Evolutionary conservation across 2,329 filamentous ascomycete species (phyloP).

Genomic region (Alternaria brassicicola): DNA sequence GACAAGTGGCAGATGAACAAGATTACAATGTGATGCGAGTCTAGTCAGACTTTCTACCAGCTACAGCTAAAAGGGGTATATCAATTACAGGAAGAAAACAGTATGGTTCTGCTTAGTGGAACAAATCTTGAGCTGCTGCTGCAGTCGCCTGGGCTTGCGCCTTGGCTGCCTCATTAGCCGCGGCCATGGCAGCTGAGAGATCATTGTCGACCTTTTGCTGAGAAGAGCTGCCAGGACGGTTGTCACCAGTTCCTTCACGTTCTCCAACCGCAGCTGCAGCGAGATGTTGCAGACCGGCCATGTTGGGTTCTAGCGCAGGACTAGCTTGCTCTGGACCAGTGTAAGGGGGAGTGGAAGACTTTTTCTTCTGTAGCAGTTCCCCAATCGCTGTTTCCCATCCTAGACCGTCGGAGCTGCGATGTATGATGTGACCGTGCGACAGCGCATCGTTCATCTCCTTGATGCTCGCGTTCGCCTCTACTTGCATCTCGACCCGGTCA

Average conservation of each 20-base stretch:
- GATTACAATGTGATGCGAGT: not conserved
- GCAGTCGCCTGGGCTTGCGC: slow-evolving; percentile 42
- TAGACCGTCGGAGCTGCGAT: slow-evolving; percentile 36
- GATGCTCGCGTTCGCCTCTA: slow-evolving; percentile 44
- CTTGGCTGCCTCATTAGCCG: slow-evolving; percentile 35
- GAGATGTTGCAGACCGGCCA: slow-evolving; percentile 48
- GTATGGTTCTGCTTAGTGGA: not conserved
- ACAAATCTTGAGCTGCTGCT: slow-evolving; percentile 36
- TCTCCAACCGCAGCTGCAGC: slow-evolving; percentile 49
- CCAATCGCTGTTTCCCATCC: slow-evolving; percentile 47
- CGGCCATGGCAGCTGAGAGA: slow-evolving; percentile 45
- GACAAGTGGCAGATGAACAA: not conserved
- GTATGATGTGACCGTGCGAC: slow-evolving; percentile 40
- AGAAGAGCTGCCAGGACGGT: slow-evolving; percentile 18
- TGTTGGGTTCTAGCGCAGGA: slow-evolving; percentile 41
- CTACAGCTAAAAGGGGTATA: slow-evolving; percentile 1
- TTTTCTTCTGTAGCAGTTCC: slow-evolving; percentile 42
- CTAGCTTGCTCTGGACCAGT: slow-evolving; percentile 33
- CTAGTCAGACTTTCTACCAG: not conserved
- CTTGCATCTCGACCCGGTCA: slow-evolving; percentile 44
- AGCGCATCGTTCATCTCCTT: slow-evolving; percentile 47
- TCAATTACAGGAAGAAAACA: not conserved
- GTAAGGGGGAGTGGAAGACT: slow-evolving; percentile 25
- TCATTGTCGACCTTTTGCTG: slow-evolving; percentile 40
- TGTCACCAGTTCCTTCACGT: slow-evolving; percentile 32